phyloP scores from a whole-genome alignment of 192 early-diverging fungal genomes.

The Entomortierella beljakovae region DNA sequence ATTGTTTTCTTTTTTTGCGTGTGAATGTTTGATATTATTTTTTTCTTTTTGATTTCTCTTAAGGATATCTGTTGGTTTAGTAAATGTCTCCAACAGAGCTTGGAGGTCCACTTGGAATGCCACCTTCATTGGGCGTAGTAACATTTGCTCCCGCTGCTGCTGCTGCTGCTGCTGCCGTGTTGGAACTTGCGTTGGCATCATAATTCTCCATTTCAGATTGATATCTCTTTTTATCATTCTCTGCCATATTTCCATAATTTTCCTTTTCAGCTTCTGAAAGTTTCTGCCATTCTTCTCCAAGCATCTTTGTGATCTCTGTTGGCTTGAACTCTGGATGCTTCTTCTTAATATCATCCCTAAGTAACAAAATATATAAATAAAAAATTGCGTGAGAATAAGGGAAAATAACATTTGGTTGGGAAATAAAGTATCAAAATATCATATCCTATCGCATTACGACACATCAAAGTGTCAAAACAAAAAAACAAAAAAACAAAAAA shows the following conservation, averaged over 20 bases:
- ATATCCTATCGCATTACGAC: no score
- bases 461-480: no score
- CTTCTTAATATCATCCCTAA: constrained; percentile 54
- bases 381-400: background rate
- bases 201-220: constrained; percentile 51
- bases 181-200: constrained; percentile 37
- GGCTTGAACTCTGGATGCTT: constrained; percentile 56
- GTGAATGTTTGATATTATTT: no score
- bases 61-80: constrained; percentile 17
- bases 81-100: constrained; percentile 20
- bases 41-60: constrained; percentile 25
- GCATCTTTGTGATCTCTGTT: constrained; percentile 54
- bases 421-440: background rate
- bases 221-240: constrained; percentile 55
- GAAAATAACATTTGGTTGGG: background rate
- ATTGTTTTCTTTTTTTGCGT: background rate
- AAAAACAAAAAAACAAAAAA: background rate
- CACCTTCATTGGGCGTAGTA: constrained; percentile 5
- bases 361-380: constrained; percentile 5
- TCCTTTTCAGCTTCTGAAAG: constrained; percentile 55
- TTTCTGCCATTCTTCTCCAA: constrained; percentile 56
- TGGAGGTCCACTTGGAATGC: constrained; percentile 5
- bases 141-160: constrained; percentile 20
- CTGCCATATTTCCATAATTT: constrained; percentile 50
- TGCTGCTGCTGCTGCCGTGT: constrained; percentile 17